Percentiles rank a stretch among this genome's conserved stretches.
Evolutionary conservation across 305 asterid genomes (phyloP).

Genomic region (Stenogyne calaminthoides): DNA sequence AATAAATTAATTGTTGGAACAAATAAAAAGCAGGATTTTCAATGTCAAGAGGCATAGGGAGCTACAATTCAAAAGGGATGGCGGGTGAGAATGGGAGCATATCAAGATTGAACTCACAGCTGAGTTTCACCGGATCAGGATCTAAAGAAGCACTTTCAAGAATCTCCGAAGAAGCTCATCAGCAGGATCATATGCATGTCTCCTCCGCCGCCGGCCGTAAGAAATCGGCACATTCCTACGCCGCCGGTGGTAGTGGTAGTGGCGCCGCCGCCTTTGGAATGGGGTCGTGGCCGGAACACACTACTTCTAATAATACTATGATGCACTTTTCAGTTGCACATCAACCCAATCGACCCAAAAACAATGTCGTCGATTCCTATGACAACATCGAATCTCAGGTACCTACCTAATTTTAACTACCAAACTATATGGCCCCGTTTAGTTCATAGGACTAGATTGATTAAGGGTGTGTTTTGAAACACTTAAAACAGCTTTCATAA

Average conservation of each 20-base stretch:
- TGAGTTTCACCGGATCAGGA: slow-evolving; percentile 56
- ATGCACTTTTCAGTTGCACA: slow-evolving; percentile 63
- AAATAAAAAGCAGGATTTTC: slow-evolving; percentile 53
- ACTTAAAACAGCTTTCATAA: too few relatives aligned
- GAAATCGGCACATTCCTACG: slow-evolving; percentile 38
- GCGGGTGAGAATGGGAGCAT: slow-evolving; percentile 36
- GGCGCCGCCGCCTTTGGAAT: slow-evolving; percentile 48
- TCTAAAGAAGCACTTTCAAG: slow-evolving; percentile 67
- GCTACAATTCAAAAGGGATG: slow-evolving; percentile 45
- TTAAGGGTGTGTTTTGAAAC: too few relatives aligned
- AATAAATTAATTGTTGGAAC: too few relatives aligned
- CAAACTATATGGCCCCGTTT: too few relatives aligned
- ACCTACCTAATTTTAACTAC: too few relatives aligned
- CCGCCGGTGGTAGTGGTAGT: slow-evolving; percentile 27
- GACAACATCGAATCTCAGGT: slow-evolving; percentile 70
- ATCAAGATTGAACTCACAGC: slow-evolving; percentile 75
- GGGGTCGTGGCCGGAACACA: too few relatives aligned
- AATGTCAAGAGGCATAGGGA: slow-evolving; percentile 49
- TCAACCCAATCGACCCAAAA: slow-evolving; percentile 47
- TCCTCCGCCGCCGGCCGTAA: slow-evolving; percentile 1
- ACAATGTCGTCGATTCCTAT: slow-evolving; percentile 29
- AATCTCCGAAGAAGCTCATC: slow-evolving; percentile 54
- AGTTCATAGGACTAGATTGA: too few relatives aligned
- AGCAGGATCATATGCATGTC: slow-evolving; percentile 34
- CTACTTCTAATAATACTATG: slow-evolving; percentile 38